Evolutionary conservation across 805 yeast species (phyloP).

Genomic region (Zygotorulaspora danielsina): DNA sequence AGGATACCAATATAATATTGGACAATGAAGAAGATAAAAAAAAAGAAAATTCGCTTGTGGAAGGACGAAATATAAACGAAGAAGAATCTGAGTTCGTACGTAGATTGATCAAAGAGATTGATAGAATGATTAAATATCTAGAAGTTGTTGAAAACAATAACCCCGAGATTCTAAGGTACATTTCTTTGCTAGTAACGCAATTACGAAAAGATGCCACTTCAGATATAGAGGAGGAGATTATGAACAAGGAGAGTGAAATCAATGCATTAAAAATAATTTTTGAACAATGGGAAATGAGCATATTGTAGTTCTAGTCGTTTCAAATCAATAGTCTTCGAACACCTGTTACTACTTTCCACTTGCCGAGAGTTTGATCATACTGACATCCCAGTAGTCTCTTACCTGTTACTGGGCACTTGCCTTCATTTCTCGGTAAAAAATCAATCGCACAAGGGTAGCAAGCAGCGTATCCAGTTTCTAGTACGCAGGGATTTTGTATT

Average conservation of each 20-base stretch:
- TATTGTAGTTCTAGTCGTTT: conserved; percentile 4
- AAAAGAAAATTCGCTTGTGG: background rate
- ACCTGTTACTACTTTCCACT: conserved; percentile 75
- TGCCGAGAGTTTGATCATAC: conserved; percentile 51
- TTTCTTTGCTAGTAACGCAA: conserved; percentile 22
- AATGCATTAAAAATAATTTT: conserved; percentile 23
- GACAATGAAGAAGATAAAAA: background rate
- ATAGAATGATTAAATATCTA: conserved; percentile 22
- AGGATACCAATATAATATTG: background rate
- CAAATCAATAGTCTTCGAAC: conserved; percentile 68
- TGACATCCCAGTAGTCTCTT: conserved; percentile 66
- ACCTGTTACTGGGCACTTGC: conserved; percentile 79
- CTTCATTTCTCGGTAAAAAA: conserved; percentile 48
- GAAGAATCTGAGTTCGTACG: conserved; percentile 9
- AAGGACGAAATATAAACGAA: background rate
- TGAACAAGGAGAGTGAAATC: conserved; percentile 28
- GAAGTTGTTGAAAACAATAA: conserved; percentile 5
- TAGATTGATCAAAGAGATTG: conserved; percentile 16
- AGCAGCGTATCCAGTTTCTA: conserved; percentile 88
- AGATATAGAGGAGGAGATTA: conserved; percentile 26
- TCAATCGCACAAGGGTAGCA: conserved; percentile 83
- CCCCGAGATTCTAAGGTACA: conserved; percentile 17
- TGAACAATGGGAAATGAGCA: conserved; percentile 30
- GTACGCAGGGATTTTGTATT: conserved; percentile 74
- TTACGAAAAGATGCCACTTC: conserved; percentile 21